A percentile compares a stretch with the other conserved stretches of the same genome.
Conservation (phyloP, 331 rosid species). For the Rhamnella rubrinervis region DNA sequence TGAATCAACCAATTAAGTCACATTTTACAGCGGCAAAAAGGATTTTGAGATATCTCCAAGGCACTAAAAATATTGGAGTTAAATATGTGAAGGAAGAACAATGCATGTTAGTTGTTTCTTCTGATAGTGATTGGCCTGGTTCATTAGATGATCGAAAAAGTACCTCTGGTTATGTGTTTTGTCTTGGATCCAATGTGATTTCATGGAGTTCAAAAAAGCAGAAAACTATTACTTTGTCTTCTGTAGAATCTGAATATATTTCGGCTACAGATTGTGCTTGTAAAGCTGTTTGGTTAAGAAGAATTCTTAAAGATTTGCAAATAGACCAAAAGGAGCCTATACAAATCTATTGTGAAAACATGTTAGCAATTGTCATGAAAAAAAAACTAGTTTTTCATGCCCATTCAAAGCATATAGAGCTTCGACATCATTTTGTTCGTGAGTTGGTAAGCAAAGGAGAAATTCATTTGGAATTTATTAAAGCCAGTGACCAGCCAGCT, state of each 20-base stretch:
- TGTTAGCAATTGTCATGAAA: background rate
- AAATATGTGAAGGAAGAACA: background rate
- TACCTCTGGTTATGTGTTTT: background rate
- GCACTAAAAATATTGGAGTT: background rate
- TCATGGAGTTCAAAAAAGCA: background rate
- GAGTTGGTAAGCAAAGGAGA: background rate
- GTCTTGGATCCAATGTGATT: background rate
- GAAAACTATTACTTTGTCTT: background rate
- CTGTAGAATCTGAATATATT: background rate
- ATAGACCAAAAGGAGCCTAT: background rate
- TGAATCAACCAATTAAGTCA: background rate
- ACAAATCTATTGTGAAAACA: background rate
- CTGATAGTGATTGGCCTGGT: background rate
- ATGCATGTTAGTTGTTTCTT: background rate
- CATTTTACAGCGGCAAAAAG: background rate
- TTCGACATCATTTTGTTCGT: background rate
- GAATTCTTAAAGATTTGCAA: background rate
- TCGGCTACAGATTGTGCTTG: background rate
- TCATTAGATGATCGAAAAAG: background rate
- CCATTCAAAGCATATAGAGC: background rate
- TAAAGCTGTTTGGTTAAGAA: background rate
- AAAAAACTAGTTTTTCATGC: background rate
- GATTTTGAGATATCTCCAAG: background rate
- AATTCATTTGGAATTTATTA: background rate
- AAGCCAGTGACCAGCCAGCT: background rate